Evolutionary conservation across 768 basidiomycete species (phyloP), one percentile per base, ranked within the genome.

Genomic region (Mycena belliarum): DNA sequence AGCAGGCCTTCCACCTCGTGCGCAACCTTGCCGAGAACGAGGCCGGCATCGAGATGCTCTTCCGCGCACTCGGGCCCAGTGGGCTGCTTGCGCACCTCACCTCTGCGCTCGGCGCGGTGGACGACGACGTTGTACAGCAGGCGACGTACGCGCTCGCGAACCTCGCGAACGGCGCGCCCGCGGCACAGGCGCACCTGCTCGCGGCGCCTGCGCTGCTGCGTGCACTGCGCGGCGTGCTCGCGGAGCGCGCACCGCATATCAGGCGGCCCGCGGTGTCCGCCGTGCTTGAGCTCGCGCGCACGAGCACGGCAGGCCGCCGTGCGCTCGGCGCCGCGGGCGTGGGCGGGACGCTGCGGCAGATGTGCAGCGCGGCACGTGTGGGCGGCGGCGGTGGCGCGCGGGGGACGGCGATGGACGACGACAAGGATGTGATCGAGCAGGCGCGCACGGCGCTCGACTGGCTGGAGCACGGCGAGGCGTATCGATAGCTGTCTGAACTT

Each of bases 1-100:
- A 93, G 65, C 91, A 93, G 66, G 86, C 84, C 0, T 78, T 88
- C 62, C 82, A 81, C 55, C 77, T 91, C 24, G 62, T 89, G 14
- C 79, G 84, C 8, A 91, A 93, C 66, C 69, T 92, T 3, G 81
- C 87, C 0, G 85, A 87, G 54, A 76, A 83, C 58, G 82, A 86
- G 57, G 77, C 81, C 6, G 86, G 88, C n/a, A 79, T 89, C 15
- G 76, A 80, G 18, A 73, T 89, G 59, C 71, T 90, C 18, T 83
- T 87, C 57, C 66, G 72, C 16, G 82, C 82, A 25, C 68, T 92
- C 14, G 80, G 81, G 0, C 68, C 70, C 2, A 77, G 78, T 1
- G 65, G 69, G 8, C 64, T 89, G 5, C 73, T 87, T 8, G 68
- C 68, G 8, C 74, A 72, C 40, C 68, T 91, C 12, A 76, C 79